Evolutionary conservation across 2,329 filamentous ascomycete species (phyloP).

Genomic region (Diplodia corticola): DNA sequence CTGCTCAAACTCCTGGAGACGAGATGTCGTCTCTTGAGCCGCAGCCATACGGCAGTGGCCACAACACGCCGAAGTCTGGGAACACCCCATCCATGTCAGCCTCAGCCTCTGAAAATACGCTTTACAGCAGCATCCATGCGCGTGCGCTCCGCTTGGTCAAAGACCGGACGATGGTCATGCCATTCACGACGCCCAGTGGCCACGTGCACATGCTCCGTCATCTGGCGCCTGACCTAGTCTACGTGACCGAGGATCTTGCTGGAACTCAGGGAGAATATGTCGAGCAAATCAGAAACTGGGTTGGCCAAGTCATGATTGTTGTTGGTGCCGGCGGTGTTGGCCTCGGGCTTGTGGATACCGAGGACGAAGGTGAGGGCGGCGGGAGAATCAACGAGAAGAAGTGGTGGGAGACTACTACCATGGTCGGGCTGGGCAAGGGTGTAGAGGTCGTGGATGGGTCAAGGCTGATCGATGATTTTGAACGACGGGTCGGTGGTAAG

Average conservation of each 20-base stretch:
- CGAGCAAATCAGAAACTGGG: conserved; percentile 62
- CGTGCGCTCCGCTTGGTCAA: conserved; percentile 80
- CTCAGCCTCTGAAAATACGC: conserved; percentile 44
- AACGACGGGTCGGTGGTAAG: conserved; percentile 68
- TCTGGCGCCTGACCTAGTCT: conserved; percentile 80
- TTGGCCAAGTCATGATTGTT: conserved; percentile 61
- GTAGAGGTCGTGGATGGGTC: conserved; percentile 84
- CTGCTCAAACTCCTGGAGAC: conserved; percentile 67
- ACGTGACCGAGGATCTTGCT: conserved; percentile 81
- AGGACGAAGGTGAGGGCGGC: conserved; percentile 70
- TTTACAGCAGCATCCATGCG: conserved; percentile 77
- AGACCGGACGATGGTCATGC: conserved; percentile 81
- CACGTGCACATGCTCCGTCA: conserved; percentile 86
- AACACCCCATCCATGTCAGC: conserved; percentile 23
- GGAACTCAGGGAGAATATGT: conserved; percentile 74
- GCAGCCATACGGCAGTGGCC: conserved; percentile 45
- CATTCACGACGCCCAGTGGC: conserved; percentile 80
- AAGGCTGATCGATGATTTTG: conserved; percentile 84
- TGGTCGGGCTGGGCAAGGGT: conserved; percentile 82
- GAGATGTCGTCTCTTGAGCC: conserved; percentile 52
- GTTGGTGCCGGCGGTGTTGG: conserved; percentile 50
- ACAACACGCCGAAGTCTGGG: conserved; percentile 38
- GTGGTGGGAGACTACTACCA: conserved; percentile 62
- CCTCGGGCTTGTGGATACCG: conserved; percentile 56
- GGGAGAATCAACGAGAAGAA: conserved; percentile 55